Conservation (phyloP, 2,329 filamentous ascomycete genomes). For the Neofusicoccum sp. region DNA sequence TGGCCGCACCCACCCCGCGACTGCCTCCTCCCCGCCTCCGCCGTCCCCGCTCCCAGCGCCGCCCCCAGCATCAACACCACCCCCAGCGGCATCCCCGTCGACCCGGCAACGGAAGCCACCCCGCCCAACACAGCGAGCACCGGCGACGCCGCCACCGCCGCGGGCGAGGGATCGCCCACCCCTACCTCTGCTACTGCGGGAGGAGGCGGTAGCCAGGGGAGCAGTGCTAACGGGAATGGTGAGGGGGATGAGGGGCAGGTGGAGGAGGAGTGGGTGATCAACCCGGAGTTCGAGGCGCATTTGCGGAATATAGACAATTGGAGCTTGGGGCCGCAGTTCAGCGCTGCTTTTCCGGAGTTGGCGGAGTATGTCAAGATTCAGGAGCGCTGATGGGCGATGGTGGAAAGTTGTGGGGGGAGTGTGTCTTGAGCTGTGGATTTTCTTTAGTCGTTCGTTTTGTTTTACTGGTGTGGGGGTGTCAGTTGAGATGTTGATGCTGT, state of each 20-base stretch:
- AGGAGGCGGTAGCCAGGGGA: no score
- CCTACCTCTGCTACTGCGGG: slow-evolving; percentile 24
- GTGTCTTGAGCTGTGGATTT: not conserved
- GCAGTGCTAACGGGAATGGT: not conserved
- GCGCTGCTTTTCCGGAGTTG: slow-evolving; percentile 61
- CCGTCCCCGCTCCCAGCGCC: slow-evolving; percentile 10
- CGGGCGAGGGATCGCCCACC: not conserved
- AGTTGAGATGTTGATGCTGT: no score
- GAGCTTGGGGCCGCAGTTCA: slow-evolving; percentile 71
- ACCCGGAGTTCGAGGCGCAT: slow-evolving; percentile 83
- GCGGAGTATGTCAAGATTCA: slow-evolving; percentile 34
- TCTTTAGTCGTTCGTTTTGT: not conserved
- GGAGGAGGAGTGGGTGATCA: slow-evolving; percentile 70
- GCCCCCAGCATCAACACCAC: slow-evolving; percentile 8
- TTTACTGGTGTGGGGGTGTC: not conserved
- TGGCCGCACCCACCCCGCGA: slow-evolving; percentile 80
- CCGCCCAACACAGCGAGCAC: not conserved
- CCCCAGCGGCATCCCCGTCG: slow-evolving; percentile 8
- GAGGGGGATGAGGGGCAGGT: no score
- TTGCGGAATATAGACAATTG: slow-evolving; percentile 74
- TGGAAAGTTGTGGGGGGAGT: not conserved
- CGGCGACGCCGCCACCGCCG: not conserved
- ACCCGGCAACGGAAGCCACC: slow-evolving; percentile 12
- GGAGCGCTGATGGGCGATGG: slow-evolving; percentile 18
- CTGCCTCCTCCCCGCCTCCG: slow-evolving; percentile 56